Evolutionary conservation across 257 asterid species (phyloP).

Genomic region (Mitragyna speciosa): DNA sequence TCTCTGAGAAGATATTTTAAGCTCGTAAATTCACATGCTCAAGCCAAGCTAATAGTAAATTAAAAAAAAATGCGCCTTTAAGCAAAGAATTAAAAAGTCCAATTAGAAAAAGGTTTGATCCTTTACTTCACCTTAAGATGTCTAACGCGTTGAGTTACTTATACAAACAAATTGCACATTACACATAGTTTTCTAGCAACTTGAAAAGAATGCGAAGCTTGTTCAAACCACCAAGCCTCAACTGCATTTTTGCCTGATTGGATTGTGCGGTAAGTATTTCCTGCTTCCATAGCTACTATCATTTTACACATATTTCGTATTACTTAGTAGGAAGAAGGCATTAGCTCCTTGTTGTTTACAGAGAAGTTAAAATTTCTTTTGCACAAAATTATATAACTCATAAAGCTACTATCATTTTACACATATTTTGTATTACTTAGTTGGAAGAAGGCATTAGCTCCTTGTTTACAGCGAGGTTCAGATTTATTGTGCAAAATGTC

Average conservation of each 20-base stretch:
- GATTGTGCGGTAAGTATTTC: background rate
- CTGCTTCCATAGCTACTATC: background rate
- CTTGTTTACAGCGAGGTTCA: background rate
- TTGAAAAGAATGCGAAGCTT: background rate
- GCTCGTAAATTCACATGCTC: background rate
- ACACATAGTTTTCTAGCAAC: background rate
- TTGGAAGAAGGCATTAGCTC: background rate
- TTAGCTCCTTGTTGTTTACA: background rate
- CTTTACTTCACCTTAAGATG: background rate
- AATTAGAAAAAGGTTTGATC: background rate
- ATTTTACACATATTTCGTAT: background rate
- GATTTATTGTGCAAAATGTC: background rate
- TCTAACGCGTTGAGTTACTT: background rate
- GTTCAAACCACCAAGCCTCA: background rate
- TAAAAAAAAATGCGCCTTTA: background rate
- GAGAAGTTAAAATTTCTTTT: background rate
- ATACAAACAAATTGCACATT: background rate
- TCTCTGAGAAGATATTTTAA: background rate
- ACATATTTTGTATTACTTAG: background rate
- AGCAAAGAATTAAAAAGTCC: conserved; percentile 1
- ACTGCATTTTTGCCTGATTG: background rate
- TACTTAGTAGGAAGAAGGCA: background rate
- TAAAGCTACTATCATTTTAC: background rate
- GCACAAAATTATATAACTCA: too few species aligned
- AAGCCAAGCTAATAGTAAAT: background rate